phyloP scores from a whole-genome alignment of 2,329 filamentous ascomycete species.

The Alternaria sp. region DNA sequence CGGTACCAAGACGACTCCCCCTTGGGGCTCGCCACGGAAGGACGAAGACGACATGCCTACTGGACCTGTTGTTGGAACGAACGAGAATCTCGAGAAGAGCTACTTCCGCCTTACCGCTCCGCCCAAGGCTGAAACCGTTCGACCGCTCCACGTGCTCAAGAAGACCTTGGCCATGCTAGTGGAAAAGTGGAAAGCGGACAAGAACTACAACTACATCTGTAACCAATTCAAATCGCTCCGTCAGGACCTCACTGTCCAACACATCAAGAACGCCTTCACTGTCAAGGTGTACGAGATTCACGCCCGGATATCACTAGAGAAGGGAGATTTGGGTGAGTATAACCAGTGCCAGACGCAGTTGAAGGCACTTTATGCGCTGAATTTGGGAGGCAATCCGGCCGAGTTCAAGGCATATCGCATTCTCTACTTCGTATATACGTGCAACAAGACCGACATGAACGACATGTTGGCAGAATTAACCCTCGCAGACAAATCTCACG shows the following conservation, averaged over 20 bases:
- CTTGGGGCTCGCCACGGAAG: slow-evolving; percentile 56
- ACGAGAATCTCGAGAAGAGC: slow-evolving; percentile 85
- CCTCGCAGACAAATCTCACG: slow-evolving; percentile 91
- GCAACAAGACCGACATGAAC: slow-evolving; percentile 97
- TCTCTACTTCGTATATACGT: slow-evolving; percentile 98
- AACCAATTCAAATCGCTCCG: slow-evolving; percentile 99
- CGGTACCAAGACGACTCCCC: slow-evolving; percentile 64
- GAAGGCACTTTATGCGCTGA: slow-evolving; percentile 86
- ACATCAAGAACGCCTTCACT: slow-evolving; percentile 95
- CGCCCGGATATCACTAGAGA: slow-evolving; percentile 95
- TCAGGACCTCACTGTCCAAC: slow-evolving; percentile 97
- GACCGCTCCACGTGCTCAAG: slow-evolving; percentile 80
- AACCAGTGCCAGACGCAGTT: slow-evolving; percentile 99
- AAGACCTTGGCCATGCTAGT: slow-evolving; percentile 89
- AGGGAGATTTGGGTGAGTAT: slow-evolving; percentile 99
- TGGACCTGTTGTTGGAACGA: slow-evolving; percentile 85
- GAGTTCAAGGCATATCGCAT: slow-evolving; percentile 99
- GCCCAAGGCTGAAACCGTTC: slow-evolving; percentile 87
- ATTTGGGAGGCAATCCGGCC: slow-evolving; percentile 85
- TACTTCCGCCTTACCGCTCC: slow-evolving; percentile 94
- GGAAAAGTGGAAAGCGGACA: slow-evolving; percentile 92
- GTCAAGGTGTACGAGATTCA: slow-evolving; percentile 97
- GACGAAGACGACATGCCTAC: slow-evolving; percentile 60
- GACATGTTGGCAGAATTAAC: slow-evolving; percentile 99
- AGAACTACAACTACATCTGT: slow-evolving; percentile 97